Conservation (phyloP, 2,329 filamentous ascomycete genomes). For the Fusarium sp. region DNA sequence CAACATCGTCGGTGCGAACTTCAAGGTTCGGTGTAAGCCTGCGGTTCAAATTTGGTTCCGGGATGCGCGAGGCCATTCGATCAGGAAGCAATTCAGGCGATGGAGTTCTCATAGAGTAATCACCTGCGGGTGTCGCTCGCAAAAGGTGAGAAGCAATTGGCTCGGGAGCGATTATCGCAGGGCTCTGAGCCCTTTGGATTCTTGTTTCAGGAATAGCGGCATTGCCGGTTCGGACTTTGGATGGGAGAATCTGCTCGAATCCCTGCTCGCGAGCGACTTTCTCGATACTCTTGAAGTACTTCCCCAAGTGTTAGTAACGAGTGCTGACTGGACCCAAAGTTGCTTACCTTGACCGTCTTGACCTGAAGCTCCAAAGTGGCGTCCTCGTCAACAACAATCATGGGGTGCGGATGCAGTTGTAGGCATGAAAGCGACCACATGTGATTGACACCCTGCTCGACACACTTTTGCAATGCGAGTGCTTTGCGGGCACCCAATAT, state of each 20-base stretch:
- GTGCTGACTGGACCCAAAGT: neutral
- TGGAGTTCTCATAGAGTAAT: conserved; percentile 68
- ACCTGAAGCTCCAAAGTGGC: conserved; percentile 80
- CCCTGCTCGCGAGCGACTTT: conserved; percentile 71
- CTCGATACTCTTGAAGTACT: conserved; percentile 82
- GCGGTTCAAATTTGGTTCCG: conserved; percentile 61
- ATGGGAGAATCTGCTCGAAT: conserved; percentile 71
- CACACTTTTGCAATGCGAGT: conserved; percentile 81
- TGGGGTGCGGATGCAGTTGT: conserved; percentile 84
- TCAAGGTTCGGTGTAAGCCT: conserved; percentile 65
- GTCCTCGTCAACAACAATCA: conserved; percentile 88
- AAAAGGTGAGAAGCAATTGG: conserved; percentile 70
- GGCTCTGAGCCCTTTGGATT: conserved; percentile 61
- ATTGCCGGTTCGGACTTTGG: conserved; percentile 69
- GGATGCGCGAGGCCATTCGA: conserved; percentile 72
- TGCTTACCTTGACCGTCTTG: conserved; percentile 75
- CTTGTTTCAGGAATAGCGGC: conserved; percentile 57
- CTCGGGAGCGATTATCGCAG: conserved; percentile 67
- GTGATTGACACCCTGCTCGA: conserved; percentile 87
- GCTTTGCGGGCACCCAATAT: conserved; percentile 87
- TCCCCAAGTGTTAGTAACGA: conserved; percentile 8
- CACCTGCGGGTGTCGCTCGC: conserved; percentile 68
- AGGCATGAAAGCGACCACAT: conserved; percentile 91
- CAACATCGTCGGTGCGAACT: conserved; percentile 67
- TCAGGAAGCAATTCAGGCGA: conserved; percentile 75